Base-by-base conservation (phyloP, 2,329 filamentous ascomycete genomes). In the Trichoderma asperellum region DNA sequence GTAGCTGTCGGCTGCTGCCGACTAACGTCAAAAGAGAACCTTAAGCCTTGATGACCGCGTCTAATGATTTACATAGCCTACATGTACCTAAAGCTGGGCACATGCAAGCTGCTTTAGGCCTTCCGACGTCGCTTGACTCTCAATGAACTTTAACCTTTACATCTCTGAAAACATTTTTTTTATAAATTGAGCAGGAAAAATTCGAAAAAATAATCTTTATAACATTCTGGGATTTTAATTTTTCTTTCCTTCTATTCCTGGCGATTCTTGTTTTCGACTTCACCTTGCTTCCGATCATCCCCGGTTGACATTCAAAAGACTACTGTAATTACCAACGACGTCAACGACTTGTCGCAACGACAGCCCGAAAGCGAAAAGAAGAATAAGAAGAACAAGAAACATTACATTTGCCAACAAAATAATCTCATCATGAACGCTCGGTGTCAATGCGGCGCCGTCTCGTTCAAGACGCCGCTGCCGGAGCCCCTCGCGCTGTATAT, bases 401-500 rank as follows among this genome's bases (percentile, higher is more conserved):
- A 21, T 47, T 11, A 5, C 10, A 49, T 12, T 49, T 49, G 4
- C 10, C 18, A 24, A 5, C n/a, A 24, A 49, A 24, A 11, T 3
- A 12, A 32, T 61, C 43, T 32, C 68, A 74, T 29, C 57, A 89
- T 89, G 88, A 83, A 89, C 68, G 86, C 83, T 34, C 80, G 81
- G 64, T 92, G 90, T 76, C 88, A 91, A 77, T 93, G 91, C 81
- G 87, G 88, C 64, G 79, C 84, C 18, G 84, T 92, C 65, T 75
- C 76, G 47, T 92, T 92, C 81, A 86, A 82, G 71, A 91, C 89
- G 35, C 88, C 90, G 0, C 79, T 85, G 0, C 77, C 83, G 4
- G 81, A 85, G 69, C 90, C 90, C 0, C 79, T 91, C 55, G 86
- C 85, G n/a, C 80, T 92, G 62, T 92, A 90, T 77, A 88, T 92